Evolutionary conservation across 1,284 basidiomycete species (phyloP).

Genomic region (Earliella scabrosa): DNA sequence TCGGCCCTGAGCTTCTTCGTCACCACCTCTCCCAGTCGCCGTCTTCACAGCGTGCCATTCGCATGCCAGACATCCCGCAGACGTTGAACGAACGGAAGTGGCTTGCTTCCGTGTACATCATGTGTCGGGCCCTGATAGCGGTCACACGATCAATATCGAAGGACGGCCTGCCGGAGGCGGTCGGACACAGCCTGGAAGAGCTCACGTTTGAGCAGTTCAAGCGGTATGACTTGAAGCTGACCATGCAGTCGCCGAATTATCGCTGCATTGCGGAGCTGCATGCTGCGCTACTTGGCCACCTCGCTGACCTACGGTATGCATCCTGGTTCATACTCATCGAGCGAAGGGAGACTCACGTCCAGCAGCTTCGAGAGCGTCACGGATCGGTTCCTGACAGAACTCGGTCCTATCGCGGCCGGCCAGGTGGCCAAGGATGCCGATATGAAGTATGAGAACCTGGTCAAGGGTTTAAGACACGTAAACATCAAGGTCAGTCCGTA

Average conservation of each 20-base stretch:
- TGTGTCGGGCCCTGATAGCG: constrained; percentile 84
- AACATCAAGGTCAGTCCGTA: constrained; percentile 81
- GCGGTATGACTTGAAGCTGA: constrained; percentile 70
- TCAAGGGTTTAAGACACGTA: constrained; percentile 79
- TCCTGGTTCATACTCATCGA: neutral
- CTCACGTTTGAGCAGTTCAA: constrained; percentile 87
- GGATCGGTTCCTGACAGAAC: constrained; percentile 82
- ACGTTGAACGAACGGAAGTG: constrained; percentile 79
- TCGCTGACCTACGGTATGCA: constrained; percentile 76
- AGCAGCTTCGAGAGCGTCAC: constrained; percentile 84
- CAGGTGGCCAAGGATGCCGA: constrained; percentile 82
- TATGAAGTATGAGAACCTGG: constrained; percentile 80
- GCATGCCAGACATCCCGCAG: constrained; percentile 57
- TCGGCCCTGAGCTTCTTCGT: constrained; percentile 56
- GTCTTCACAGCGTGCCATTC: constrained; percentile 41
- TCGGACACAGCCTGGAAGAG: constrained; percentile 82
- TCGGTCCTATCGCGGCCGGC: constrained; percentile 73
- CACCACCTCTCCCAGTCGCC: constrained; percentile 53
- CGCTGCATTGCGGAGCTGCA: constrained; percentile 82
- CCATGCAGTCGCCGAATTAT: constrained; percentile 73
- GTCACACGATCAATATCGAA: constrained; percentile 76
- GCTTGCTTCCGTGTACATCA: constrained; percentile 84
- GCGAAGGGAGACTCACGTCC: neutral
- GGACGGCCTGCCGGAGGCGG: constrained; percentile 75
- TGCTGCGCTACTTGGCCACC: constrained; percentile 80